Conservation (phyloP, 192 early-diverging fungal genomes). For the Dispira parvispora region DNA sequence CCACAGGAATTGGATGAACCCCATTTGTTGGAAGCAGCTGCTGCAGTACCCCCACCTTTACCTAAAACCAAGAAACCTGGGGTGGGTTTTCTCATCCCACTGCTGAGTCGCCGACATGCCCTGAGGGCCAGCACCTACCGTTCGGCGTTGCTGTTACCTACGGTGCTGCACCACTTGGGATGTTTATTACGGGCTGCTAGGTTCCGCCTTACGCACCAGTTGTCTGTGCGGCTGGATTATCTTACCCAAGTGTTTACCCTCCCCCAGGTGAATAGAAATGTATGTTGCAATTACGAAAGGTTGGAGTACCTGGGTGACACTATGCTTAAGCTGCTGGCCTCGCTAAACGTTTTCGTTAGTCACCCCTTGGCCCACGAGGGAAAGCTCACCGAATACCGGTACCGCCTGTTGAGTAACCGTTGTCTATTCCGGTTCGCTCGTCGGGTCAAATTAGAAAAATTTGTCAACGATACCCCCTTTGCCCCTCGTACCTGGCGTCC, state of each 20-base stretch:
- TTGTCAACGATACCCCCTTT: conserved; percentile 47
- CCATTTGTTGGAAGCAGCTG: no score
- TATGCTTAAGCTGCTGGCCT: conserved; percentile 61
- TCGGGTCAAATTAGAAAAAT: conserved; percentile 31
- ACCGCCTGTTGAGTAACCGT: conserved; percentile 55
- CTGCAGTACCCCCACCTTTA: no score
- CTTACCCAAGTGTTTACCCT: conserved; percentile 51
- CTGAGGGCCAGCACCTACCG: neutral
- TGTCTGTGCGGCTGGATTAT: conserved; percentile 22
- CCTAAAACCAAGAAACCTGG: no score
- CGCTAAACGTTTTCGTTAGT: conserved; percentile 55
- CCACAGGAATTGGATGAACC: no score
- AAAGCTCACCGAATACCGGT: conserved; percentile 51
- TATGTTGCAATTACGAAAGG: conserved; percentile 67
- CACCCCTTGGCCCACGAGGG: conserved; percentile 67
- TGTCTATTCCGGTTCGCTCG: conserved; percentile 42
- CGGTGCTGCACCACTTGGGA: conserved; percentile 41
- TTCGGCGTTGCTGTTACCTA: conserved; percentile 30
- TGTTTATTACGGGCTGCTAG: conserved; percentile 32
- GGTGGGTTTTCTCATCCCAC: neutral
- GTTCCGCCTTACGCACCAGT: conserved; percentile 21
- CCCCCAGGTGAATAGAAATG: conserved; percentile 38
- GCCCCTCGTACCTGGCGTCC: conserved; percentile 37
- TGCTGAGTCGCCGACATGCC: neutral
- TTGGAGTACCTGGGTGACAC: conserved; percentile 81